A percentile compares a stretch with the other conserved stretches of the same genome.
Conservation (phyloP, 768 basidiomycete species). For the Leccinum disarticulatum region DNA sequence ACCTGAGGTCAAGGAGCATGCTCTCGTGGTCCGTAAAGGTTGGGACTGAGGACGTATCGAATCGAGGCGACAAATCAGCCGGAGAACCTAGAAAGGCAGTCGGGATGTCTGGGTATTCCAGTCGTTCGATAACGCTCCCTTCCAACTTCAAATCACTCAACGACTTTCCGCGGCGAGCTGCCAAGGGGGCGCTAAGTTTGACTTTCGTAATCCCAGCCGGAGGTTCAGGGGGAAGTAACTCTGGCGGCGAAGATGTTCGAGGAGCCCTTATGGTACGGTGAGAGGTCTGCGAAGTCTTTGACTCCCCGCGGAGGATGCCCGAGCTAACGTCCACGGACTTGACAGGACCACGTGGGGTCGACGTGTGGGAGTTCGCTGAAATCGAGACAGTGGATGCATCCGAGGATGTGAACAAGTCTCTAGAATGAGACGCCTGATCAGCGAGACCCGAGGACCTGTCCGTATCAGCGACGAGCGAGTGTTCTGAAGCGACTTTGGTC, state of each 20-base stretch:
- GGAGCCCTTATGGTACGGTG: constrained; percentile 4
- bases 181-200: constrained; percentile 29
- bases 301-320: constrained; percentile 2
- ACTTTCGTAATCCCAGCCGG: not conserved
- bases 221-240: not conserved
- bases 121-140: constrained; percentile 13
- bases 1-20: constrained; percentile 38
- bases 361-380: constrained; percentile 2
- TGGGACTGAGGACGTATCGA: constrained; percentile 16
- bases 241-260: not conserved
- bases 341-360: constrained; percentile 1
- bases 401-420: not conserved
- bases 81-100: constrained; percentile 43
- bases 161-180: constrained; percentile 40
- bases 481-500: constrained; percentile 5
- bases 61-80: constrained; percentile 31
- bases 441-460: not conserved
- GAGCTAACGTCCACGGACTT: constrained; percentile 12
- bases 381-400: constrained; percentile 4
- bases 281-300: not conserved
- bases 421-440: constrained; percentile 4
- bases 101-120: constrained; percentile 42
- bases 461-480: not conserved
- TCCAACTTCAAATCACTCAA: constrained; percentile 30
- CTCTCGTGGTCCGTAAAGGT: constrained; percentile 32